Percentiles rank a stretch among this genome's conserved stretches.
Conservation (phyloP, 2,329 filamentous ascomycete genomes). For the Colletotrichum zoysiae region DNA sequence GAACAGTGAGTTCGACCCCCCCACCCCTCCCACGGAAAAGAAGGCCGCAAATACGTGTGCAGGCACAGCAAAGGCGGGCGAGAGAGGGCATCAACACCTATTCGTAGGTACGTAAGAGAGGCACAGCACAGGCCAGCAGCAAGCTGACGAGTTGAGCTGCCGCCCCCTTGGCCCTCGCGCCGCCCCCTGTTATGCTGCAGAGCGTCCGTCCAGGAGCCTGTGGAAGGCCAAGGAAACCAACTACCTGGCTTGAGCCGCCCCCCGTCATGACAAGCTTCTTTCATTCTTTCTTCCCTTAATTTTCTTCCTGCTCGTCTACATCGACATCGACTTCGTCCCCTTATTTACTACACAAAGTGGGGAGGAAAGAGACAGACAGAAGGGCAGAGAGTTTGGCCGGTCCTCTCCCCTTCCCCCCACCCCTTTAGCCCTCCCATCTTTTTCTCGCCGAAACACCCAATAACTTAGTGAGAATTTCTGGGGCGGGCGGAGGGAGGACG, state of each 20-base stretch:
- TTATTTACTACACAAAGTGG: slow-evolving; percentile 11
- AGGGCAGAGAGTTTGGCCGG: too few species aligned
- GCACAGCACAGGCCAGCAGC: background rate
- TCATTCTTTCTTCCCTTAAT: background rate
- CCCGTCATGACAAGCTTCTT: slow-evolving; percentile 1
- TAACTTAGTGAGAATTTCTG: slow-evolving; percentile 12
- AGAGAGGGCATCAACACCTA: background rate
- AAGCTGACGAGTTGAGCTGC: background rate
- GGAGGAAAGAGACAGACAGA: too few species aligned
- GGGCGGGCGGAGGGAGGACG: background rate
- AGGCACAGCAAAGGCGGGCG: background rate
- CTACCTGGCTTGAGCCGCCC: background rate
- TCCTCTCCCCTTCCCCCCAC: background rate
- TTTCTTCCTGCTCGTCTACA: background rate
- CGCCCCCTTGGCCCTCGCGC: background rate
- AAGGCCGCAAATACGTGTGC: background rate
- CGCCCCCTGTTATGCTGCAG: background rate
- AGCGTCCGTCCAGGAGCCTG: background rate
- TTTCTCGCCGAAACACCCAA: slow-evolving; percentile 33
- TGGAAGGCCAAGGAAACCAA: background rate
- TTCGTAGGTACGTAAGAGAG: background rate
- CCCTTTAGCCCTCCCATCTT: slow-evolving; percentile 20
- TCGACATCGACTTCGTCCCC: background rate
- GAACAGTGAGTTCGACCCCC: slow-evolving; percentile 6
- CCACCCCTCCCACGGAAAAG: background rate